Evolutionary conservation across 768 basidiomycete species (phyloP), one percentile per base, ranked within the genome.

Genomic region (Auricularia sp.): DNA sequence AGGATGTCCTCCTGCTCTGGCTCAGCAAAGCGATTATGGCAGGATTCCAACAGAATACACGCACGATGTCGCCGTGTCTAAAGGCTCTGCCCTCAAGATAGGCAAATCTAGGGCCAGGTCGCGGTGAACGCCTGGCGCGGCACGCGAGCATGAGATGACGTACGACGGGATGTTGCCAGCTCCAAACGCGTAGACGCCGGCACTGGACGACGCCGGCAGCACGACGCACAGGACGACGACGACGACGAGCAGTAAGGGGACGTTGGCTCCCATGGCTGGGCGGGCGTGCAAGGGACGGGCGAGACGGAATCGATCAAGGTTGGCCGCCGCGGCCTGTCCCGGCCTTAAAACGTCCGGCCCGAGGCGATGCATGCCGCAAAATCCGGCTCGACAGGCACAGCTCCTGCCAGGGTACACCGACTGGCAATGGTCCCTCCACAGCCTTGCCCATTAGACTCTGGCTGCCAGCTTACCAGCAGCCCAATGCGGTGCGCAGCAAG

Each of bases 61-160:
- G 69, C 77, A 79, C 82, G 64, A 97, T 93, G 74, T 97, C 93
- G 53, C 94, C 94, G 72, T 97, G 93, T 59, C 92, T 78, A 75
- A 90, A 91, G 1, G 90, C 90, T 67, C 81, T 85, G 44, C 89
- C 91, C 73, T 95, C 93, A 75, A 95, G 83, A 73, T 88, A 95
- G 5, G 90, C 87, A 72, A 86, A 91, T 23, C 89, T 88, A 66
- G 61, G 62, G 56, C 64, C 63, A 43, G 62, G 34, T 8, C 16
- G 58, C 6, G 54, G 51, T 66, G 54, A 67, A 71, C 69, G 61
- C 51, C 39, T 60, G 67, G 62, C 64, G 61, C 53, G 65, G 62
- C 44, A 42, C 64, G 64, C 67, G 65, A 43, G 47, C 47, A 18
- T 18, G 42, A 42, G 1, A 42, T 42, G 59, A 73, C 80, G 69